Percentiles rank a stretch among this genome's conserved stretches.
These are phyloP conservation scores for Sphenostylis stenocarpa DNA, from an alignment of 306 rosid species.

Conservation along the genomic window DNA sequence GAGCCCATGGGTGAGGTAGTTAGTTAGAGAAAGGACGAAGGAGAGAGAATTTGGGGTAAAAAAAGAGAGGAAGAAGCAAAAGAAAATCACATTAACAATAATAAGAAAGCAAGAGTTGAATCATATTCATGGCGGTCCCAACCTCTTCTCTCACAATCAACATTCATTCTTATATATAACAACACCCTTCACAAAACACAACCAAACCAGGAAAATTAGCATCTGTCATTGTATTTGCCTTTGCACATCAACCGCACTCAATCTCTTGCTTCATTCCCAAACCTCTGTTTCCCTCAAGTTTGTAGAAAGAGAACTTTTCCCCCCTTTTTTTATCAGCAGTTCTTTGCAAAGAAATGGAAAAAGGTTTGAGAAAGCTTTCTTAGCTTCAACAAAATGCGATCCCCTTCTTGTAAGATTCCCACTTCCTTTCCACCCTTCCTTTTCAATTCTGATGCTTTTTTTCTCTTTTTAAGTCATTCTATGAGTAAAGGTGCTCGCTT, in stretches of 20 bases:
- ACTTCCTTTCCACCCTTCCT: slow-evolving; percentile 12
- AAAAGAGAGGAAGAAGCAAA: not conserved
- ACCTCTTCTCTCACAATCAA: not conserved
- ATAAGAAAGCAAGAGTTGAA: not conserved
- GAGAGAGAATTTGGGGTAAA: not conserved
- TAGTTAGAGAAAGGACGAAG: slow-evolving; percentile 15
- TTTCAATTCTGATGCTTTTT: slow-evolving; percentile 24
- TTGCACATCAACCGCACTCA: slow-evolving; percentile 46
- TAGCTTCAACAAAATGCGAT: slow-evolving; percentile 64
- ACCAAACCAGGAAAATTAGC: slow-evolving; percentile 35
- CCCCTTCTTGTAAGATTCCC: slow-evolving; percentile 63
- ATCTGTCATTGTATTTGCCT: slow-evolving; percentile 33
- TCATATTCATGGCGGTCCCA: not conserved
- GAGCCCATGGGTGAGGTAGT: slow-evolving; percentile 14
- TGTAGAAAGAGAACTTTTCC: not conserved
- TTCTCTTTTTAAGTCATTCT: slow-evolving; percentile 23
- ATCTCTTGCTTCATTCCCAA: slow-evolving; percentile 76
- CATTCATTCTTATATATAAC: not conserved
- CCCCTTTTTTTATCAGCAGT: not conserved
- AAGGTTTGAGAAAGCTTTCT: slow-evolving; percentile 40
- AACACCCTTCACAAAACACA: not conserved
- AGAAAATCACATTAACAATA: not conserved
- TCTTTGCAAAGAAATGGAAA: not conserved
- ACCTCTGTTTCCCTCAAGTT: slow-evolving; percentile 34
- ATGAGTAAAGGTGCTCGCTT: slow-evolving; percentile 44